Evolutionary conservation across 23 red algal genomes (phyloP).

Genomic region (Gracilaria caudata): DNA sequence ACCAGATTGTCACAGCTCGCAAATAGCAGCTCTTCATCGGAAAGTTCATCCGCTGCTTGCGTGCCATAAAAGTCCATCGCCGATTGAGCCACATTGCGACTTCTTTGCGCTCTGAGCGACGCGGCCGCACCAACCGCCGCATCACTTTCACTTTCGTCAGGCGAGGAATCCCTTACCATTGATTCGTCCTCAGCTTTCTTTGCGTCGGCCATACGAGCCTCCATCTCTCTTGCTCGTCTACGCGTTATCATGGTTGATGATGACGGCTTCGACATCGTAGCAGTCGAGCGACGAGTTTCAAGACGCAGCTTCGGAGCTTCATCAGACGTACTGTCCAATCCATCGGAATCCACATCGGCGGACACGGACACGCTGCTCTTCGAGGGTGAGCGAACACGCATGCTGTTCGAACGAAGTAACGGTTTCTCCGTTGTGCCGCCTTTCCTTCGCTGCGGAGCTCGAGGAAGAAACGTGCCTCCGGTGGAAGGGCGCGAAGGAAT

Average conservation of each 20-base stretch:
- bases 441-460: constrained; percentile 21
- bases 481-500: constrained; percentile 51
- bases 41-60: constrained; percentile 33
- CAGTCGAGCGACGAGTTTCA: neutral
- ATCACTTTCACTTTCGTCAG: neutral
- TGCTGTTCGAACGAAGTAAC: constrained; percentile 21
- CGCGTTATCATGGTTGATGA: constrained; percentile 10
- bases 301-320: neutral
- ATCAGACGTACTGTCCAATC: neutral
- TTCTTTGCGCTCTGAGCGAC: neutral
- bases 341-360: neutral
- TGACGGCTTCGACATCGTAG: neutral
- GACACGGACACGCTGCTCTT: constrained; percentile 1
- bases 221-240: neutral
- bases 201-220: neutral
- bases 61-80: constrained; percentile 51
- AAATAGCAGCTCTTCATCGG: constrained; percentile 61
- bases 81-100: constrained; percentile 37
- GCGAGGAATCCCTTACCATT: neutral
- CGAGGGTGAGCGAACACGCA: constrained; percentile 17
- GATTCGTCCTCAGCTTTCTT: neutral
- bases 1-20: constrained; percentile 42
- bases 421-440: neutral
- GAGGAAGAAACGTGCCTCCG: constrained; percentile 25
- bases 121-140: neutral